phyloP scores from a whole-genome alignment of 1,284 basidiomycete genomes.

The Bjerkandera adusta region DNA sequence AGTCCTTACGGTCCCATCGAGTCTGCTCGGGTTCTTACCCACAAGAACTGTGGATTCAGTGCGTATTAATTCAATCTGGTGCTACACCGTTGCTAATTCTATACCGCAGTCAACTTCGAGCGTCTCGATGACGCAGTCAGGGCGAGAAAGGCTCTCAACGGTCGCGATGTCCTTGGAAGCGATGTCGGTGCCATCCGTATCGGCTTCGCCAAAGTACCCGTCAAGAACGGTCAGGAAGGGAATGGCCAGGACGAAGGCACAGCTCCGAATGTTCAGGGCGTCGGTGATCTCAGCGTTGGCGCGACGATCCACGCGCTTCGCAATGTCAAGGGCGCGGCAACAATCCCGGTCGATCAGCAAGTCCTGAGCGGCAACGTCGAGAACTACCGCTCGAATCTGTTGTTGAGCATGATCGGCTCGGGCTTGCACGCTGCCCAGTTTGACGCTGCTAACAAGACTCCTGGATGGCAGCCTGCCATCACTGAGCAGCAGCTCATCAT shows the following conservation, averaged over 20 bases:
- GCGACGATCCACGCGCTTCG: conserved; percentile 84
- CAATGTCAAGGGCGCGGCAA: conserved; percentile 82
- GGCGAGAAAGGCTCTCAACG: conserved; percentile 92
- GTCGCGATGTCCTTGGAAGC: conserved; percentile 90
- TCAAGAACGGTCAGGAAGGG: conserved; percentile 77
- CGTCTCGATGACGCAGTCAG: conserved; percentile 94
- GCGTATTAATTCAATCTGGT: conserved; percentile 38
- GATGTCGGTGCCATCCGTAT: conserved; percentile 96
- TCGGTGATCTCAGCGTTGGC: conserved; percentile 79
- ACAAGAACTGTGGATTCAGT: conserved; percentile 97
- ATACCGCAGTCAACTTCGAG: conserved; percentile 86
- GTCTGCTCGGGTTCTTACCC: conserved; percentile 91
- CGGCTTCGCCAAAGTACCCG: conserved; percentile 94
- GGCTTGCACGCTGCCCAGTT: conserved; percentile 70
- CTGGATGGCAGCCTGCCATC: conserved; percentile 65
- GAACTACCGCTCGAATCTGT: conserved; percentile 90
- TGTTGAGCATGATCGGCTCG: conserved; percentile 86
- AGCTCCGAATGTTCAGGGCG: conserved; percentile 68
- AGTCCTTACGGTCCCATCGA: conserved; percentile 97
- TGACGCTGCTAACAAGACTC: conserved; percentile 56
- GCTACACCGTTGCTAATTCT: conserved; percentile 1
- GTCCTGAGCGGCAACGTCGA: conserved; percentile 87
- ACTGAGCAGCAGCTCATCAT: conserved; percentile 96
- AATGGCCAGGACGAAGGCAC: conserved; percentile 59
- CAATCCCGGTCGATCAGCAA: conserved; percentile 89